Evolutionary conservation across 306 rosid species (phyloP), one percentile per base, ranked within the genome.

Genomic region (Bauhinia variegata): DNA sequence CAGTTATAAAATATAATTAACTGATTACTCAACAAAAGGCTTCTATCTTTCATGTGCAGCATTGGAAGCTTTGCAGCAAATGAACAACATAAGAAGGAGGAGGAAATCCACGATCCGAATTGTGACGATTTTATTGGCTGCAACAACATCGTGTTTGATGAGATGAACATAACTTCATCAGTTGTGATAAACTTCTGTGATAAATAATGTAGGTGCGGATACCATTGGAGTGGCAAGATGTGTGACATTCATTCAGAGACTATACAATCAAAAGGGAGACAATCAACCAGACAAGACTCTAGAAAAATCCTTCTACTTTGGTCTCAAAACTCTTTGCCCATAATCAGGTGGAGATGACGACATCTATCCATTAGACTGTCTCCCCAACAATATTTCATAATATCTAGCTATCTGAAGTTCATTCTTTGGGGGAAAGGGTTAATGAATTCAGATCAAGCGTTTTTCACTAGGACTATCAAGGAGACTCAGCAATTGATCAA

Each of bases 181-280:
- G n/a, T n/a, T n/a, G n/a, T n/a, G n/a, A n/a, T n/a, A n/a, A n/a
- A 32, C 17, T 6, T 44, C n/a, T 28, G 8, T 53, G 4, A 10
- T 54, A 10, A n/a, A 9, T 7, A 17, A 65, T 71, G 76, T 68
- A 87, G 95, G 95, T 18, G 92, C 87, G 2, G 95, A 91, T 73
- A 86, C 95, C 8, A 91, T 91, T 65, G 97, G 97, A 16, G 81
- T 87, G 42, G 88, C 97, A 63, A 84, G 85, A 68, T 91, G 97
- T 63, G 70, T 33, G 70, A 73, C 95, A 58, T 90, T 90, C 90
- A 90, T 84, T 72, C 90, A 85, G 50, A 87, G 95, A 70, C 86
- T 90, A 16, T 90, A 90, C 90, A 89, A 87, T 75, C 96, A 89
- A 83, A 89, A 85, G 0, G 95, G 96, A 38, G 71, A 85, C 75